phyloP scores from a whole-genome alignment of 2,329 filamentous ascomycete genomes.

The Aspergillus sojae region DNA sequence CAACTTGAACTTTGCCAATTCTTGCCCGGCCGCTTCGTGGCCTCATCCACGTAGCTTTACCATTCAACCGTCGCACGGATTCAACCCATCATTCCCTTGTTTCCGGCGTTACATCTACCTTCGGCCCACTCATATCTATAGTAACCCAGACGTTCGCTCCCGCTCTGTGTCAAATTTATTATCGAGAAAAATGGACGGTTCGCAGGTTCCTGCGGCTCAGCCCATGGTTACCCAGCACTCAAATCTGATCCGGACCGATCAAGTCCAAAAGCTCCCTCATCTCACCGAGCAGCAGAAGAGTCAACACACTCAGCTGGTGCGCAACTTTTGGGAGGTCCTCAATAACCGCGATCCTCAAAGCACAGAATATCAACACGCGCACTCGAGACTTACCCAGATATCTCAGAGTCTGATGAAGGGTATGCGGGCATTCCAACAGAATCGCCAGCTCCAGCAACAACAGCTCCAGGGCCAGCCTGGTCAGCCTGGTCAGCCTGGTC shows the following conservation, averaged over 20 bases:
- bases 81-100: background rate
- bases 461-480: conserved; percentile 30
- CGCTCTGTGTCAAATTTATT: background rate
- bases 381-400: conserved; percentile 54
- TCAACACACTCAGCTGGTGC: conserved; percentile 57
- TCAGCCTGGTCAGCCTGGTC: conserved; percentile 25
- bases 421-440: conserved; percentile 51
- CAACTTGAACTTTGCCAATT: background rate
- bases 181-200: conserved; percentile 34
- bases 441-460: conserved; percentile 36
- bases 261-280: conserved; percentile 56
- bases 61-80: background rate
- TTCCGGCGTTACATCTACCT: background rate
- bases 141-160: background rate
- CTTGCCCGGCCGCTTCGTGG: background rate
- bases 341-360: conserved; percentile 53
- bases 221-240: conserved; percentile 43
- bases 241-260: conserved; percentile 54
- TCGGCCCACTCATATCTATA: background rate
- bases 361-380: conserved; percentile 53
- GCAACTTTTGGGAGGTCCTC: conserved; percentile 57
- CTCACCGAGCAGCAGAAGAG: conserved; percentile 58
- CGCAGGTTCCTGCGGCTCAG: conserved; percentile 33
- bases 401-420: conserved; percentile 56
- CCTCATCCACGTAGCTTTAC: background rate